Conservation (phyloP, 78 protist genomes). For the Dictyostelium brefeldianum region DNA sequence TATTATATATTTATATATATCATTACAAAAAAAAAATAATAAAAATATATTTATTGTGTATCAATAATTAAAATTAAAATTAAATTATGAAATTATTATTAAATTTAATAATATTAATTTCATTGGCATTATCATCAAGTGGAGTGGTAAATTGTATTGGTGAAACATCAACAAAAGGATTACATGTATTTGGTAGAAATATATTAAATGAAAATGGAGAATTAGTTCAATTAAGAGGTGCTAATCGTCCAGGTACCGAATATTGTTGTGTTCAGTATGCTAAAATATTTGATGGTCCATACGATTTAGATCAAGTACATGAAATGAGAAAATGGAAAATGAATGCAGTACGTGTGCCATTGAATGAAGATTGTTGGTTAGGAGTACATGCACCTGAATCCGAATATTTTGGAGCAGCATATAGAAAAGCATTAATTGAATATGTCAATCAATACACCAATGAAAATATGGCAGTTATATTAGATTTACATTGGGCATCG, state of each 20-base stretch:
- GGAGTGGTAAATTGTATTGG: neutral
- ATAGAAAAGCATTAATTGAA: slow-evolving; percentile 20
- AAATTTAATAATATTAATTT: neutral
- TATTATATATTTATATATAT: no score
- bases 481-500: slow-evolving; percentile 72
- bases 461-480: slow-evolving; percentile 52
- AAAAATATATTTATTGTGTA: no score
- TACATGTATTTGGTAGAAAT: slow-evolving; percentile 35
- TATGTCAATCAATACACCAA: slow-evolving; percentile 26
- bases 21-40: no score
- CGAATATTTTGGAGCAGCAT: slow-evolving; percentile 37
- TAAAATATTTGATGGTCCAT: slow-evolving; percentile 67
- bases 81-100: neutral
- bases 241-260: slow-evolving; percentile 74
- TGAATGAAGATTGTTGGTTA: slow-evolving; percentile 79
- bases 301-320: slow-evolving; percentile 8
- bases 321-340: slow-evolving; percentile 61
- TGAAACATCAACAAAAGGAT: slow-evolving; percentile 44
- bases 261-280: slow-evolving; percentile 69
- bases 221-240: slow-evolving; percentile 50
- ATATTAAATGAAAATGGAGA: slow-evolving; percentile 35
- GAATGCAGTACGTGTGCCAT: slow-evolving; percentile 61
- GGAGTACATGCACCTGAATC: slow-evolving; percentile 51
- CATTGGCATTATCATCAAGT: neutral
- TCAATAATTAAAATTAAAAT: no score